Evolutionary conservation across 257 asterid genomes (phyloP).

Genomic region (Cordia subcordata): DNA sequence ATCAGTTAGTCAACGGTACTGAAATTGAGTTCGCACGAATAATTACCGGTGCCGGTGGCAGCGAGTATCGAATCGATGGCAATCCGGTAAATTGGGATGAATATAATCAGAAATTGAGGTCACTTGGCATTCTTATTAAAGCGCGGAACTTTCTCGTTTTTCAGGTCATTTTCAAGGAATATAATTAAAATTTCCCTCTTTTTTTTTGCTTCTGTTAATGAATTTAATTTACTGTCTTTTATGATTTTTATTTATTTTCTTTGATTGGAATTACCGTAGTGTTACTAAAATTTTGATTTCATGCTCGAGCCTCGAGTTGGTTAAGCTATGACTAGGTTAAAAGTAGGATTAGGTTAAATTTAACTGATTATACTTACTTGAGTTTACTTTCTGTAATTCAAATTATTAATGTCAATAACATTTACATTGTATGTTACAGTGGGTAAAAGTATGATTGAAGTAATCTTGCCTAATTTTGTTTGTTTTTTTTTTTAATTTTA

Average conservation of each 20-base stretch:
- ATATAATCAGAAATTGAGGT: conserved; percentile 61
- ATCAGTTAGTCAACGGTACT: conserved; percentile 56
- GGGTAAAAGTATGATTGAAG: no score
- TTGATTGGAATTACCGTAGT: not conserved
- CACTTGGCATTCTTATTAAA: conserved; percentile 84
- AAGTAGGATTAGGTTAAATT: no score
- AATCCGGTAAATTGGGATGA: conserved; percentile 72
- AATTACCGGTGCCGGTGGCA: conserved; percentile 69
- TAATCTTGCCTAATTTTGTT: not conserved
- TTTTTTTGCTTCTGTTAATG: not conserved
- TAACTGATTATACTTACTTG: not conserved
- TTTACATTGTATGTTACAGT: not conserved
- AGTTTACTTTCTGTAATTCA: no score
- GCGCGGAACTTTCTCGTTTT: conserved; percentile 96
- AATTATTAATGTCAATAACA: no score
- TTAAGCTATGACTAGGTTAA: not conserved
- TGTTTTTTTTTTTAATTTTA: no score
- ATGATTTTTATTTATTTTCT: no score
- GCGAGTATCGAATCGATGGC: conserved; percentile 75
- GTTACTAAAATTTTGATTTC: no score
- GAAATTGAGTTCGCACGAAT: conserved; percentile 81
- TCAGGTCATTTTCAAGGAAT: conserved; percentile 45
- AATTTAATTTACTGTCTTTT: no score
- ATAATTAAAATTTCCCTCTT: no score
- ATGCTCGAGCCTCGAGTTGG: not conserved